Evolutionary conservation across 352 stramenopile genomes (phyloP).

Genomic region (Chrysophaeum taylorii): DNA sequence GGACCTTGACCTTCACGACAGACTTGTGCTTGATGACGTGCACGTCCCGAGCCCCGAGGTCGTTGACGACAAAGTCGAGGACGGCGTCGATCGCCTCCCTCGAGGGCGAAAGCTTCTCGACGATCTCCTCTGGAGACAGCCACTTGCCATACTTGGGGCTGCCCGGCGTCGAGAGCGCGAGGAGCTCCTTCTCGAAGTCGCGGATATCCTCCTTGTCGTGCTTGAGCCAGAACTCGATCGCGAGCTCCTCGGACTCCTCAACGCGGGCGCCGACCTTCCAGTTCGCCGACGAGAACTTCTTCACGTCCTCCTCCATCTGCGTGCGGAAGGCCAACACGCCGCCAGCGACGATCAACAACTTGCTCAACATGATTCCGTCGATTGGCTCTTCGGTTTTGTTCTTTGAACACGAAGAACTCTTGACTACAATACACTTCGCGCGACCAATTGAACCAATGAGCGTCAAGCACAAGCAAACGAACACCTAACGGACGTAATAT

Average conservation of each 20-base stretch:
- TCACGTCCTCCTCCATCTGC: neutral
- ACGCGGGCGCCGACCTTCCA: neutral
- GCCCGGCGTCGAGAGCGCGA: constrained; percentile 10
- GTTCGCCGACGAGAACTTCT: neutral
- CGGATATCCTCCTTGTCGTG: neutral
- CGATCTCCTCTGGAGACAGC: neutral
- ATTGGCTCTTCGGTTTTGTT: too few relatives aligned
- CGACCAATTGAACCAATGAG: too few relatives aligned
- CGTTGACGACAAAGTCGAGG: neutral
- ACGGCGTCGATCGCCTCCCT: neutral
- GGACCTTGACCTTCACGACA: constrained; percentile 14
- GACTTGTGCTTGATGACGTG: constrained; percentile 24
- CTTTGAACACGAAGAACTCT: too few relatives aligned
- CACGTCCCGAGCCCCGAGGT: neutral
- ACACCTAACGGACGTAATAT: too few relatives aligned
- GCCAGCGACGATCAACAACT: too few relatives aligned
- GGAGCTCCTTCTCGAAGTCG: neutral
- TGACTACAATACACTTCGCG: too few relatives aligned
- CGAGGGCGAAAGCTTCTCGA: neutral
- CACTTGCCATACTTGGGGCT: constrained; percentile 11
- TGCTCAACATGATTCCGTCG: too few relatives aligned
- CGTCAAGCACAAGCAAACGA: too few relatives aligned
- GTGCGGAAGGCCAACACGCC: neutral
- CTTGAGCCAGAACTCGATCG: neutral
- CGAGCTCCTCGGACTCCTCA: neutral